These are phyloP conservation scores for Melaleuca alternifolia DNA, from an alignment of 345 rosid species.

Conservation along the genomic window DNA sequence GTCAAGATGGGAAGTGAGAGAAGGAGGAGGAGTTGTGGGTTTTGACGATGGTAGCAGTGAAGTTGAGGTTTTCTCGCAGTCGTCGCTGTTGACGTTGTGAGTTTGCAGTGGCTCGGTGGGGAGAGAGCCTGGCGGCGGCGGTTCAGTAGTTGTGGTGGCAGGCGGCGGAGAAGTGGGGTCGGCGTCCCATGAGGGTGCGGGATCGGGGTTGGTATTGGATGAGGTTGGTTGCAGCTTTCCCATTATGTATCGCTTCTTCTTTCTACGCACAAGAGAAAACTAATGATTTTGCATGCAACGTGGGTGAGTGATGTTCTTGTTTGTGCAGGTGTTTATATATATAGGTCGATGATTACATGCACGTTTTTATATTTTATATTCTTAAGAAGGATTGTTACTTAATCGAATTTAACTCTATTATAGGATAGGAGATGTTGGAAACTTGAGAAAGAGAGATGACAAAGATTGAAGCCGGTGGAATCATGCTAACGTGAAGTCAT, in stretches of 20 bases:
- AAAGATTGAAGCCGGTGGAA: neutral
- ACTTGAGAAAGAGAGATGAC: neutral
- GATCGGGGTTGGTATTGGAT: neutral
- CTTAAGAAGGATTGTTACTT: neutral
- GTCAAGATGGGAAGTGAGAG: neutral
- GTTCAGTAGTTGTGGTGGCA: neutral
- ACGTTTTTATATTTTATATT: too few species aligned
- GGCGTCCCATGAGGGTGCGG: neutral
- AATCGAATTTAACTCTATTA: neutral
- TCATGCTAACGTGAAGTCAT: neutral
- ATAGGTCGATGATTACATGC: too few species aligned
- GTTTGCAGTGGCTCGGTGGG: neutral
- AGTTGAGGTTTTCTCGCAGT: neutral
- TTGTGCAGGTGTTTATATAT: neutral
- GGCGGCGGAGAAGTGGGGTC: neutral
- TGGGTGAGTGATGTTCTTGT: neutral
- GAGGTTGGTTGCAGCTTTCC: neutral
- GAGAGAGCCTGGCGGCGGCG: neutral
- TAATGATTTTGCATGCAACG: neutral
- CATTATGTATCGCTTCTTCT: neutral
- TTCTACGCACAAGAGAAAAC: neutral
- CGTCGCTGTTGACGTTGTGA: neutral
- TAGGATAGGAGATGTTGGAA: neutral
- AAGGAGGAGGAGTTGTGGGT: neutral
- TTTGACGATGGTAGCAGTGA: neutral